Conservation (phyloP, 2,329 filamentous ascomycete genomes). For the Phaeosphaeriaceae sp. region DNA sequence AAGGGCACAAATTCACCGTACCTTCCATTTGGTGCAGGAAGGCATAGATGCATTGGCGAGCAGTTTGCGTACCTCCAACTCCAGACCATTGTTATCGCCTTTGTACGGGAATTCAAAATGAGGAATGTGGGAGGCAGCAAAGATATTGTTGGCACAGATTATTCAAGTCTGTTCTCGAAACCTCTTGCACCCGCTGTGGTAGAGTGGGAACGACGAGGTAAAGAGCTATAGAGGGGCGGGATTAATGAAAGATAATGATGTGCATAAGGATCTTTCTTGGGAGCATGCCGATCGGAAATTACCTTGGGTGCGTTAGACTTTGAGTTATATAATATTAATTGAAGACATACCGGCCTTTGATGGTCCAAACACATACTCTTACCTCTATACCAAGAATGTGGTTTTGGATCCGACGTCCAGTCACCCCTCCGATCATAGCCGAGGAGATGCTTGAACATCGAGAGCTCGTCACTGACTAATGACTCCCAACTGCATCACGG, state of each 20-base stretch:
- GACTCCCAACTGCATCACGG: slow-evolving; percentile 5
- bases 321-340: slow-evolving; percentile 10
- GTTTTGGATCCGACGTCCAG: background rate
- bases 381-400: background rate
- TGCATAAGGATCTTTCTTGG: slow-evolving; percentile 13
- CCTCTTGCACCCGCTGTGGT: slow-evolving; percentile 61
- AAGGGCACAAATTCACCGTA: slow-evolving; percentile 91
- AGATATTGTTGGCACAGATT: slow-evolving; percentile 72
- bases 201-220: slow-evolving; percentile 72
- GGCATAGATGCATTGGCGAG: slow-evolving; percentile 95
- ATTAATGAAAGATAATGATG: slow-evolving; percentile 25
- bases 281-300: background rate
- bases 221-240: slow-evolving; percentile 27
- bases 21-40: slow-evolving; percentile 89
- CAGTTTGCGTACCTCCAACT: slow-evolving; percentile 95
- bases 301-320: slow-evolving; percentile 6
- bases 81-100: slow-evolving; percentile 78
- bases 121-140: slow-evolving; percentile 74
- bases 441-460: slow-evolving; percentile 10
- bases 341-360: slow-evolving; percentile 7
- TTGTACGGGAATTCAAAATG: slow-evolving; percentile 82
- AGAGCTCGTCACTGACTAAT: slow-evolving; percentile 9
- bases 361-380: background rate
- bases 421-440: slow-evolving; percentile 7
- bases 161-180: slow-evolving; percentile 58